Conservation (phyloP, 805 yeast genomes). For the Wickerhamiella hasegawae region DNA sequence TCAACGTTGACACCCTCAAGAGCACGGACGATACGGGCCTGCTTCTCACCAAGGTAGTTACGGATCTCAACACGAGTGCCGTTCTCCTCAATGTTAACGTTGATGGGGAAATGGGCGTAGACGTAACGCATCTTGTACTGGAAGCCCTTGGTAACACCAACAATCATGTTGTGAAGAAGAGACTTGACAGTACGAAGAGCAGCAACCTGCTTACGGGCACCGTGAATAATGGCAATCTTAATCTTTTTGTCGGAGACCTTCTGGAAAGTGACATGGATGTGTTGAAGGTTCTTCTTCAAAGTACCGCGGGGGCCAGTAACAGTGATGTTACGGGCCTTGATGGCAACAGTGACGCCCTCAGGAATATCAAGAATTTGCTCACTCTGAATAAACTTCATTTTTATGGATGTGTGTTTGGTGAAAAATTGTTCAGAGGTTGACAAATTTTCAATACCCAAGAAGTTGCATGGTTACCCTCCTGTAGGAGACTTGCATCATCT, state of each 20-base stretch:
- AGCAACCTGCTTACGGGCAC: constrained; percentile 99
- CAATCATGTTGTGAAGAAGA: constrained; percentile 80
- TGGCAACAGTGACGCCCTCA: constrained; percentile 80
- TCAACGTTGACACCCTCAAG: constrained; percentile 81
- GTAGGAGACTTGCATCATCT: too few relatives aligned
- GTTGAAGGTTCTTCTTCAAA: constrained; percentile 77
- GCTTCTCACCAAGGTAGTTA: constrained; percentile 99
- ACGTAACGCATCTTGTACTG: constrained; percentile 99
- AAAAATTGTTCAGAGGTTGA: too few relatives aligned
- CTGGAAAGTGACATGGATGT: constrained; percentile 82
- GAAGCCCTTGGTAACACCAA: constrained; percentile 99
- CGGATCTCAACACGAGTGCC: constrained; percentile 86
- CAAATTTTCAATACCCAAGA: too few relatives aligned
- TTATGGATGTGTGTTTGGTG: too few relatives aligned
- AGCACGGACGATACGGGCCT: constrained; percentile 76
- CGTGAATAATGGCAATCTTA: constrained; percentile 90
- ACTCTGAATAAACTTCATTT: constrained; percentile 80
- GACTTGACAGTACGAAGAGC: constrained; percentile 98
- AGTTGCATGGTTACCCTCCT: too few relatives aligned
- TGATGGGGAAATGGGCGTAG: constrained; percentile 99
- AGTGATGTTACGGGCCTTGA: constrained; percentile 78
- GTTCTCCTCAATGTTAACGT: constrained; percentile 76
- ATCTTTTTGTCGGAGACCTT: constrained; percentile 58
- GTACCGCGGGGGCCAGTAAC: constrained; percentile 98
- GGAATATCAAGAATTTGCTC: constrained; percentile 76